Evolutionary conservation across 2,329 filamentous ascomycete species (phyloP).

Genomic region (Dothistroma pini): DNA sequence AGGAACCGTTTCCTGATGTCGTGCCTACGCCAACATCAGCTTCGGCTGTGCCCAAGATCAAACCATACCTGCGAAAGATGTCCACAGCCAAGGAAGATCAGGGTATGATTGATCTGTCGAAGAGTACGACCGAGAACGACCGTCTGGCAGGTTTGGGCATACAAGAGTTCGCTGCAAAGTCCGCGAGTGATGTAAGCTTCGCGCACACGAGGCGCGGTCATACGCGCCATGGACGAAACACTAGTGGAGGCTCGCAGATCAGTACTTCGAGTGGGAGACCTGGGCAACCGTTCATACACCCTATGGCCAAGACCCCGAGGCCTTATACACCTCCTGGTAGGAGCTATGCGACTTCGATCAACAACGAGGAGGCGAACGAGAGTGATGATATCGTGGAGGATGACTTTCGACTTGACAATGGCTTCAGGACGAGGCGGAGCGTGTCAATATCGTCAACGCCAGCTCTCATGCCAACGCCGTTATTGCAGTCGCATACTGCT

Average conservation of each 20-base stretch:
- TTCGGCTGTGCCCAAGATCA: conserved; percentile 44
- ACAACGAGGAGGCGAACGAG: conserved; percentile 41
- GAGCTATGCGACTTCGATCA: conserved; percentile 49
- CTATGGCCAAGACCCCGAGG: conserved; percentile 54
- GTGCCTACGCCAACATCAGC: conserved; percentile 13
- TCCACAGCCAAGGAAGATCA: conserved; percentile 46
- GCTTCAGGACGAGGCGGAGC: conserved; percentile 39
- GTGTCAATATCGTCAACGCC: conserved; percentile 42
- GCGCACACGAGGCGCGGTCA: conserved; percentile 38
- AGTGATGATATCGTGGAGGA: conserved; percentile 45
- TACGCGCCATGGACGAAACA: conserved; percentile 49
- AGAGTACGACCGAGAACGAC: conserved; percentile 54
- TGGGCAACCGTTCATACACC: conserved; percentile 51
- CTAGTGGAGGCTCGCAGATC: conserved; percentile 54
- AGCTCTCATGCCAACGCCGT: conserved; percentile 26
- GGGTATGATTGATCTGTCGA: conserved; percentile 50
- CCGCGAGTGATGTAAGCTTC: conserved; percentile 45
- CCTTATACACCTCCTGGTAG: conserved; percentile 53
- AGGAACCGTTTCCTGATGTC: conserved; percentile 23
- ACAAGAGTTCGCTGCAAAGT: conserved; percentile 44
- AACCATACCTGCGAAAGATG: conserved; percentile 54
- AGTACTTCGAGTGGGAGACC: conserved; percentile 48
- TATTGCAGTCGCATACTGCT: conserved; percentile 34
- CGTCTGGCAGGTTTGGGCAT: conserved; percentile 52
- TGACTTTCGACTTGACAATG: conserved; percentile 40